Conservation (phyloP, 176 grass and related monocot genomes). For the Eleusine indica region DNA sequence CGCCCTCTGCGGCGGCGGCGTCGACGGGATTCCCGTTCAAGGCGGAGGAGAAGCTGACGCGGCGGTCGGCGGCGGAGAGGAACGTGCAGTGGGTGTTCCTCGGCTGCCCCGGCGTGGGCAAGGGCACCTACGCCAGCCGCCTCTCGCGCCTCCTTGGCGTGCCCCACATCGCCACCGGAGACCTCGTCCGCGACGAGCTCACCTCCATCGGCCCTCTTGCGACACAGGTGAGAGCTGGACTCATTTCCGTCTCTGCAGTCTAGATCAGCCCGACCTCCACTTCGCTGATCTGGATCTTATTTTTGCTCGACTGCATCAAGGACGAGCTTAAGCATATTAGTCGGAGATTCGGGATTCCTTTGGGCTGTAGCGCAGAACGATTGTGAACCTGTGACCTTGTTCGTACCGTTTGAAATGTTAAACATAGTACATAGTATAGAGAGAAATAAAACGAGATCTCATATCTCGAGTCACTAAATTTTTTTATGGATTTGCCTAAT, state of each 20-base stretch:
- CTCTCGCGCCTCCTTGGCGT: slow-evolving; percentile 81
- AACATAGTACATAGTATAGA: no score
- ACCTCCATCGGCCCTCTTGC: slow-evolving; percentile 68
- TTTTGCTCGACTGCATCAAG: not conserved
- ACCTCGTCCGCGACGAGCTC: slow-evolving; percentile 91
- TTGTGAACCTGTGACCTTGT: not conserved
- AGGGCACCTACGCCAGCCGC: slow-evolving; percentile 86
- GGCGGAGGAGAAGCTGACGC: slow-evolving; percentile 17
- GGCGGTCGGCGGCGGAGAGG: slow-evolving; percentile 46
- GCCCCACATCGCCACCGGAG: slow-evolving; percentile 91
- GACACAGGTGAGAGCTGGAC: slow-evolving; percentile 47
- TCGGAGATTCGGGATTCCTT: not conserved
- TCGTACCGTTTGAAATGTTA: not conserved
- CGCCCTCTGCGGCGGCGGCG: not conserved
- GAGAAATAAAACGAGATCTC: not conserved
- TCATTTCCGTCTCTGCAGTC: not conserved
- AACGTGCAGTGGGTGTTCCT: slow-evolving; percentile 98
- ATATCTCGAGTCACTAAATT: slow-evolving; percentile 15
- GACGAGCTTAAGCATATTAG: not conserved
- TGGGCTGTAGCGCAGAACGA: not conserved
- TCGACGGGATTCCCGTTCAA: slow-evolving; percentile 7
- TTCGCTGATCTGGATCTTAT: slow-evolving; percentile 34
- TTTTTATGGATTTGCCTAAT: not conserved
- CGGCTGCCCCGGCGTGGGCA: slow-evolving; percentile 86
- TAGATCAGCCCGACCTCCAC: not conserved